Evolutionary conservation across 768 basidiomycete genomes (phyloP), one percentile per base, ranked within the genome.

Genomic region (Tylopilus rubrobrunneus): DNA sequence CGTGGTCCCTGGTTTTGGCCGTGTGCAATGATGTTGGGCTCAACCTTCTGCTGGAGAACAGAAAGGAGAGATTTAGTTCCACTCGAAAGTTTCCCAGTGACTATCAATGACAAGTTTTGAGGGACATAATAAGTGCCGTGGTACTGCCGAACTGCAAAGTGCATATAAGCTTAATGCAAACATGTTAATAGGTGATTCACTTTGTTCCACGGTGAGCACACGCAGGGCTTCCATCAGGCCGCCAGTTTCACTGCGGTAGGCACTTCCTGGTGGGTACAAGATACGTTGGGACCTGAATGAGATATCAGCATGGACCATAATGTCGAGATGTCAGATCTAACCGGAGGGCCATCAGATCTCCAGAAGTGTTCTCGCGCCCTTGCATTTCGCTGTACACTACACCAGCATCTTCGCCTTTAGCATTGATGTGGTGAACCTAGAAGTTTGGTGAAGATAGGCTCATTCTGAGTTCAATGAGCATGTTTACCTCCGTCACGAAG

Each of bases 361-460:
- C 85, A 2, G 91, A 83, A 0, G 90, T 93, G 65, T 98, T 98
- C 74, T 98, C 87, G 45, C 96, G 81, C 1, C 93, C 94, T 73
- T 95, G 92, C 94, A 97, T 97, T 73, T 94, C 90, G 64, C 88
- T 89, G 70, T 97, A 98, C 10, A 98, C 96, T 1, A 99, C 97
- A 36, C 97, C 97, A 15, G 91, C 89, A 64, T 98, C 84, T 61
- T 95, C 83, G 8, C 93, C 96, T 64, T 90, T 84, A 2, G 81
- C 81, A 68, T 98, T 89, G 59, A 98, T 84, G 70, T 98, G 93
- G 69, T 98, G 92, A n/a, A 99, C 87, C 89, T 91, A 59, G 10
- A 40, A 56, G 34, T n/a, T n/a, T 27, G 17, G n/a, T 34, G 41
- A 62, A 21, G 23, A 39, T 42, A 52, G 23, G 56, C 14, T 45